These are phyloP conservation scores for Zymoseptoria brevis DNA, from an alignment of 2,329 filamentous ascomycete genomes.

Conservation along the genomic window DNA sequence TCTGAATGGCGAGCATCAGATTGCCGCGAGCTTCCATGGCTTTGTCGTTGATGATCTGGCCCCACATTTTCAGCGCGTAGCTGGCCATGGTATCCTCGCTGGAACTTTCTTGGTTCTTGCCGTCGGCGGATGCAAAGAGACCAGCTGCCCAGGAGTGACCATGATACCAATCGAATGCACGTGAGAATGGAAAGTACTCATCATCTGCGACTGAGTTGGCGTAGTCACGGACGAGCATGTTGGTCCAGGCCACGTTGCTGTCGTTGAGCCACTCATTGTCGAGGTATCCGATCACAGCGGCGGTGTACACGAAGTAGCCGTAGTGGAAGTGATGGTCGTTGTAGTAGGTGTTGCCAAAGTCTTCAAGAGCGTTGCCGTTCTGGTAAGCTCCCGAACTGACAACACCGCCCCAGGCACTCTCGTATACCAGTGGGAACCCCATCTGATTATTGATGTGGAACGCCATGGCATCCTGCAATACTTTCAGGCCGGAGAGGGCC, in stretches of 20 bases:
- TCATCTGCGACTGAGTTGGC: conserved; percentile 69
- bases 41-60: conserved; percentile 62
- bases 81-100: conserved; percentile 84
- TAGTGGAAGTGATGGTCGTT: conserved; percentile 60
- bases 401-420: conserved; percentile 64
- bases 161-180: conserved; percentile 88
- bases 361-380: conserved; percentile 62
- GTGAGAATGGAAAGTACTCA: conserved; percentile 68
- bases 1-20: conserved; percentile 72
- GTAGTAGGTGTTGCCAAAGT: conserved; percentile 87
- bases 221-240: conserved; percentile 73
- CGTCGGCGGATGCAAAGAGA: conserved; percentile 60
- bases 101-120: conserved; percentile 79
- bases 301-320: conserved; percentile 82
- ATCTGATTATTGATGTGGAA: conserved; percentile 40
- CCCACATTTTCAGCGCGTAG: conserved; percentile 94
- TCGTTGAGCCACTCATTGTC: conserved; percentile 62
- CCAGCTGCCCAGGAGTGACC: conserved; percentile 92
- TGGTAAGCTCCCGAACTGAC: conserved; percentile 72
- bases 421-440: conserved; percentile 47
- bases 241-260: conserved; percentile 69
- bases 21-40: conserved; percentile 75
- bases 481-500: conserved; percentile 43
- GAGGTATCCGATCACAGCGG: conserved; percentile 71
- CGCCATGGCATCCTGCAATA: conserved; percentile 41